Evolutionary conservation across 768 basidiomycete genomes (phyloP).

Genomic region (Baorangia bicolor): DNA sequence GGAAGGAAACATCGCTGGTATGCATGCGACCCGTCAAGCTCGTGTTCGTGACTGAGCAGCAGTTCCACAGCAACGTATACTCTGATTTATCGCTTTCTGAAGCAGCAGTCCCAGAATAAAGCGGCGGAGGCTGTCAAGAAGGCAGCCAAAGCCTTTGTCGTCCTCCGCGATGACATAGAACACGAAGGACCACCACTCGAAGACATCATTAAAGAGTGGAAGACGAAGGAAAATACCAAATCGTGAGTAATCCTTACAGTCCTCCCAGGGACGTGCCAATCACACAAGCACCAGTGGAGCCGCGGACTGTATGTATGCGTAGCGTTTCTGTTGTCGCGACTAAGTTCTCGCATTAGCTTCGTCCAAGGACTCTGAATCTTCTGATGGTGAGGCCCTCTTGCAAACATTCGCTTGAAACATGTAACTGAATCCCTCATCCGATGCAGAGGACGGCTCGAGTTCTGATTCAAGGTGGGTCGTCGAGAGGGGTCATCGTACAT

Average conservation of each 20-base stretch:
- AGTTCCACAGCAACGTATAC: constrained; percentile 62
- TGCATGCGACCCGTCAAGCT: constrained; percentile 15
- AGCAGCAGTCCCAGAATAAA: constrained; percentile 61
- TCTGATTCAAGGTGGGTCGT: constrained; percentile 27
- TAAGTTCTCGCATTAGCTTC: constrained; percentile 16
- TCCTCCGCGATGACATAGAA: constrained; percentile 54
- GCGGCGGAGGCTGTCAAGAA: constrained; percentile 74
- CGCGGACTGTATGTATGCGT: constrained; percentile 24
- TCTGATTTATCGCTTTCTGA: constrained; percentile 72
- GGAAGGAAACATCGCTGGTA: constrained; percentile 58
- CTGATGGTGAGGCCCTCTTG: constrained; percentile 21
- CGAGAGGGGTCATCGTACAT: neutral
- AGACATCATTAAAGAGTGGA: constrained; percentile 69
- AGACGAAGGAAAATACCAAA: constrained; percentile 31
- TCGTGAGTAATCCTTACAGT: constrained; percentile 23
- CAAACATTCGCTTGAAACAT: neutral
- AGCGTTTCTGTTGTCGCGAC: neutral
- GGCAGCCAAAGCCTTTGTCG: constrained; percentile 60
- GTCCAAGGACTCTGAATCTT: constrained; percentile 27
- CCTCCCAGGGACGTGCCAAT: neutral
- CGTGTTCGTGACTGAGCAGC: constrained; percentile 9
- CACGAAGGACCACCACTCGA: constrained; percentile 56
- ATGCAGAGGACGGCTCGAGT: constrained; percentile 23
- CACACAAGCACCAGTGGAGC: constrained; percentile 13
- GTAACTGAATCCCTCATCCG: constrained; percentile 19